Evolutionary conservation across 352 stramenopile genomes (phyloP), one percentile per base, ranked within the genome.

Genomic region (Pythium dissotocum): DNA sequence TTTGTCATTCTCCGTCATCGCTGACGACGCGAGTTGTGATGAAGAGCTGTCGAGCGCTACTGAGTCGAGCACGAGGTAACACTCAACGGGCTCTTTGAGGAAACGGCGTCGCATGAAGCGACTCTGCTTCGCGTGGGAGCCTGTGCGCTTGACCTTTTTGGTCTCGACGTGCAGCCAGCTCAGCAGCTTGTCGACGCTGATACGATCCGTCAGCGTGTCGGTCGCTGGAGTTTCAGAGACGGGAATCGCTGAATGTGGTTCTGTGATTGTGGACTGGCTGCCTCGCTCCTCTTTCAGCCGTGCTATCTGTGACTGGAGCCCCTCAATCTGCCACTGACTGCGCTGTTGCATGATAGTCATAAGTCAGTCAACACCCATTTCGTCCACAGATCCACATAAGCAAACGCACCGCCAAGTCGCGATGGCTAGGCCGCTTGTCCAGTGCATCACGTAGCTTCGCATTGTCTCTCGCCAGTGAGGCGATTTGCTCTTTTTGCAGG

Each of bases 161-260:
- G 71, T 78, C 58, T 80, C 64, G 3, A 80, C 64, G 26, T 68
- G 73, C 6, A 80, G 63, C 63, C 59, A 76, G 26, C 51, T 67
- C 21, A 80, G 71, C 24, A 80, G 58, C 36, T 75, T 77, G 58
- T 80, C 73, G 6, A 64, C 42, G 16, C 52, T 48, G n/a, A 80
- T 77, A n/a, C 70, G 61, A n/a, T 77, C 71, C 0, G 55, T 33
- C 21, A 79, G 61, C 5, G 66, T 72, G 6, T 66, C 44, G 10
- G 46, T 55, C 5, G 56, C 58, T 1, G 54, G 51, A 0, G 57
- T 48, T 26, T 77, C 65, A 35, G 69, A 67, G 12, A 75, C 54
- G 4, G 40, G 48, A 2, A 70, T 26, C 12, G 35, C 16, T 21
- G 33, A 4, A 13, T 42, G 33, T 9, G 53, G 12, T 3, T 42